Percentiles rank a stretch among this genome's conserved stretches.
Conservation (phyloP, 371 early-diverging fungal species). For the Mortierella polycephala region DNA sequence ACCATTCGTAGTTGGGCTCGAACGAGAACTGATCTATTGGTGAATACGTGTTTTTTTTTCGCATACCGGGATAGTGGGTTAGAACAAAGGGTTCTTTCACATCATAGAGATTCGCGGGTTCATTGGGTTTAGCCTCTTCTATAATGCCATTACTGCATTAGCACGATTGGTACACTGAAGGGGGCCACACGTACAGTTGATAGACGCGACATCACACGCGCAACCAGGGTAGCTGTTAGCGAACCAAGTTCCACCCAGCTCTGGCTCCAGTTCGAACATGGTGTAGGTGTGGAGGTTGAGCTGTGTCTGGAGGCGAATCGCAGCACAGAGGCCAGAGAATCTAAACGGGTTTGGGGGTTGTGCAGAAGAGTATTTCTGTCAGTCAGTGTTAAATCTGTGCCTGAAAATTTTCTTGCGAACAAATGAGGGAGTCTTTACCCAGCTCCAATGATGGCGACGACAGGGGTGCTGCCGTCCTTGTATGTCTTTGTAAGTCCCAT, state of each 20-base stretch:
- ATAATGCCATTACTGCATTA: too few species aligned
- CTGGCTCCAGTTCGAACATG: constrained; percentile 66
- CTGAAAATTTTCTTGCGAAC: too few species aligned
- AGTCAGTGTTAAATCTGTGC: too few species aligned
- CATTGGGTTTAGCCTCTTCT: too few species aligned
- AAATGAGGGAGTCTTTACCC: background rate
- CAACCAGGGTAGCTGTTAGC: constrained; percentile 72
- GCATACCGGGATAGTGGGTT: too few species aligned
- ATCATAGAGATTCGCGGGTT: too few species aligned
- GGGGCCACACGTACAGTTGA: constrained; percentile 45
- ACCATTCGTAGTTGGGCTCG: too few species aligned
- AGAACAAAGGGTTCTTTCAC: too few species aligned
- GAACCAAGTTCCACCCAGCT: constrained; percentile 73
- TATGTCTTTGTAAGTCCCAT: background rate
- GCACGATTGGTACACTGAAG: too few species aligned
- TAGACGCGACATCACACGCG: constrained; percentile 69
- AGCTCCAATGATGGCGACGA: background rate
- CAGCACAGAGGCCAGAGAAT: constrained; percentile 70
- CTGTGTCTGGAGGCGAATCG: constrained; percentile 63
- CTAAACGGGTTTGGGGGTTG: constrained; percentile 33
- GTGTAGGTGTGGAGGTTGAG: constrained; percentile 56
- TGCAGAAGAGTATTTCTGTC: too few species aligned
- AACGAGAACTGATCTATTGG: too few species aligned
- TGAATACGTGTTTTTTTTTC: too few species aligned
- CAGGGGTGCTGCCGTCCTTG: background rate